These are phyloP conservation scores for Ceriops tagal DNA, from an alignment of 345 rosid genomes.

Conservation along the genomic window DNA sequence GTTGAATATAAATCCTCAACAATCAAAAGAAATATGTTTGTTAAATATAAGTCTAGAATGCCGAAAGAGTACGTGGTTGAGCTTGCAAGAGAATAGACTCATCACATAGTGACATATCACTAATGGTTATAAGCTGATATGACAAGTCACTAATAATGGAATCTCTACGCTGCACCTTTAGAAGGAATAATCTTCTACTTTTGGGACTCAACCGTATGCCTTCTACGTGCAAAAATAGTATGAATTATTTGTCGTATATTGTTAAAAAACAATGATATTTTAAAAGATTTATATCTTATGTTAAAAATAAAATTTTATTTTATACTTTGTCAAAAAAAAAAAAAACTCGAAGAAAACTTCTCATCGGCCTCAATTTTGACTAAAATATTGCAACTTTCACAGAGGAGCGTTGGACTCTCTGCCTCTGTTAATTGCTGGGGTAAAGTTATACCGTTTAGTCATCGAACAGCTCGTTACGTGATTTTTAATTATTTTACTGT, in stretches of 20 bases:
- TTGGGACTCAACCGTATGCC: background rate
- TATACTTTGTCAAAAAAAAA: too few species aligned
- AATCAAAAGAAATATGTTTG: background rate
- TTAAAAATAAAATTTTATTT: background rate
- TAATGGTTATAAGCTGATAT: background rate
- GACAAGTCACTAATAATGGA: slow-evolving; percentile 15
- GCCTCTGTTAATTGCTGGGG: too few species aligned
- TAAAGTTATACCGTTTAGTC: too few species aligned
- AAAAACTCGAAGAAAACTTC: too few species aligned
- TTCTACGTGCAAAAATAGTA: background rate
- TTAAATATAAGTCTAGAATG: background rate
- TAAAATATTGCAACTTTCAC: too few species aligned
- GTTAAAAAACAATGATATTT: background rate
- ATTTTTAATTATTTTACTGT: too few species aligned
- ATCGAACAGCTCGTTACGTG: too few species aligned
- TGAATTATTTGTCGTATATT: background rate
- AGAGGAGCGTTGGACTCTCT: too few species aligned
- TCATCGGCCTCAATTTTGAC: too few species aligned
- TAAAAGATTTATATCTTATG: background rate
- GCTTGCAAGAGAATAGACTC: background rate
- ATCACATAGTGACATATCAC: background rate
- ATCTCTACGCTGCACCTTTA: slow-evolving; percentile 20
- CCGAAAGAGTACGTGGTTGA: background rate
- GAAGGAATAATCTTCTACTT: slow-evolving; percentile 3
- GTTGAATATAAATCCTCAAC: background rate